Conservation (phyloP, 768 basidiomycete species). For the Mycena latifolia region DNA sequence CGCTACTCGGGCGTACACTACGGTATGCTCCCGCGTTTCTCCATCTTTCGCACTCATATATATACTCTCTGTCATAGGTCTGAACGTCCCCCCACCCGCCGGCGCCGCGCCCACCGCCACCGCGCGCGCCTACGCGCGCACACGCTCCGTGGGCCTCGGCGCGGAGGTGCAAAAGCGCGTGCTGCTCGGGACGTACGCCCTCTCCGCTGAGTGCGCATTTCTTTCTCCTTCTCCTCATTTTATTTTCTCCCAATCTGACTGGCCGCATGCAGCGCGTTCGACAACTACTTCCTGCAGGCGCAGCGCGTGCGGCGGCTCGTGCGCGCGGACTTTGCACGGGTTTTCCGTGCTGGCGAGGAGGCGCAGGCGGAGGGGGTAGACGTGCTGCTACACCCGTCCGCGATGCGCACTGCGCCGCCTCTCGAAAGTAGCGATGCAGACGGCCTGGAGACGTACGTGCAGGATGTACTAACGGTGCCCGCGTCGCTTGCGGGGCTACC, state of each 20-base stretch:
- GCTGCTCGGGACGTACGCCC: conserved; percentile 89
- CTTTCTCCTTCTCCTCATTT: too few relatives aligned
- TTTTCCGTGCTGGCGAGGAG: conserved; percentile 71
- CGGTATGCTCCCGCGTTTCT: conserved; percentile 54
- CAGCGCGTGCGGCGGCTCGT: conserved; percentile 82
- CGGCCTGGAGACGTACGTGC: conserved; percentile 75
- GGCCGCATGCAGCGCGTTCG: conserved; percentile 81
- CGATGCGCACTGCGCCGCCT: conserved; percentile 85
- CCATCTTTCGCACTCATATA: too few relatives aligned
- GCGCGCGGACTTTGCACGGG: conserved; percentile 76
- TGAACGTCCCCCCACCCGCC: conserved; percentile 55
- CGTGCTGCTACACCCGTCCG: conserved; percentile 87
- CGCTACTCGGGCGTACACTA: conserved; percentile 91
- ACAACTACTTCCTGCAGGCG: conserved; percentile 97
- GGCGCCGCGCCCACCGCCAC: conserved; percentile 61
- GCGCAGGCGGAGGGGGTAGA: conserved; percentile 66
- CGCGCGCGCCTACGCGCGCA: conserved; percentile 70
- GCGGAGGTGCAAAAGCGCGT: conserved; percentile 89
- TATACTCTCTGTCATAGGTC: not conserved
- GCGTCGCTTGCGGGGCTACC: conserved; percentile 93
- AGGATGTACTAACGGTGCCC: conserved; percentile 93
- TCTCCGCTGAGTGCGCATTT: conserved; percentile 86
- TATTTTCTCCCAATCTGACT: not conserved
- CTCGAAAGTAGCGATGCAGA: conserved; percentile 46
- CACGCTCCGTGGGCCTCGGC: conserved; percentile 82